Conservation (phyloP, 116 monocot genomes). For the Zostera marina region DNA sequence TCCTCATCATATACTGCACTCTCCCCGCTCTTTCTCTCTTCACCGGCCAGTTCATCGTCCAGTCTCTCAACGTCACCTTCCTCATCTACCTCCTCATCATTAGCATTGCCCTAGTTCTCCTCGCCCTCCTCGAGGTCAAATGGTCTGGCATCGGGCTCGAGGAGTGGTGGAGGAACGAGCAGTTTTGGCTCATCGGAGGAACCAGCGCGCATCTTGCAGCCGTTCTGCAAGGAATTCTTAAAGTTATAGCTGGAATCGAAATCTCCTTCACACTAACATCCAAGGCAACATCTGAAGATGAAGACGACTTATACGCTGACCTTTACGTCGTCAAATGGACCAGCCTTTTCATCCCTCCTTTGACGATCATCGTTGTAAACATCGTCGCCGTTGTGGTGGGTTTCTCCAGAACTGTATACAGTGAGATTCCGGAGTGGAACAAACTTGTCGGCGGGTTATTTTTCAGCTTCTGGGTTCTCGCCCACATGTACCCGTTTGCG, state of each 20-base stretch:
- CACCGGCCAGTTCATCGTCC: conserved; percentile 76
- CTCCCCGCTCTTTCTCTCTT: conserved; percentile 69
- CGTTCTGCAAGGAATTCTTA: conserved; percentile 56
- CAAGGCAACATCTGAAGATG: conserved; percentile 47
- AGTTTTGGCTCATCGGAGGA: conserved; percentile 92
- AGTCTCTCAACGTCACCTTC: conserved; percentile 49
- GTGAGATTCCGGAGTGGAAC: conserved; percentile 60
- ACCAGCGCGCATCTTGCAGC: conserved; percentile 63
- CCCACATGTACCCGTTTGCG: conserved; percentile 58
- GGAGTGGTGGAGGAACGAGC: conserved; percentile 92
- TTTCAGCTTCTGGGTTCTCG: conserved; percentile 75
- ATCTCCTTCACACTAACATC: conserved; percentile 69
- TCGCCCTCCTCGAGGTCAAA: conserved; percentile 69
- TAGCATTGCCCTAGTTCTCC: conserved; percentile 36
- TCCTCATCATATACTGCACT: conserved; percentile 66
- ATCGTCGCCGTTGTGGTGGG: conserved; percentile 42
- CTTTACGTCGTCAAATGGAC: conserved; percentile 63
- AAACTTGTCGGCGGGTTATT: conserved; percentile 53
- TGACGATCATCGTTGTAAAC: conserved; percentile 45
- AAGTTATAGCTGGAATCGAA: conserved; percentile 59
- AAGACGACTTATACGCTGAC: conserved; percentile 56
- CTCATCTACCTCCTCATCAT: conserved; percentile 64
- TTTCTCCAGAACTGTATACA: conserved; percentile 40
- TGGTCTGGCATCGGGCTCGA: conserved; percentile 77
- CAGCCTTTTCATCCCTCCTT: conserved; percentile 45